Conservation (phyloP, 352 stramenopile genomes). For the Phytophthora hibernalis region DNA sequence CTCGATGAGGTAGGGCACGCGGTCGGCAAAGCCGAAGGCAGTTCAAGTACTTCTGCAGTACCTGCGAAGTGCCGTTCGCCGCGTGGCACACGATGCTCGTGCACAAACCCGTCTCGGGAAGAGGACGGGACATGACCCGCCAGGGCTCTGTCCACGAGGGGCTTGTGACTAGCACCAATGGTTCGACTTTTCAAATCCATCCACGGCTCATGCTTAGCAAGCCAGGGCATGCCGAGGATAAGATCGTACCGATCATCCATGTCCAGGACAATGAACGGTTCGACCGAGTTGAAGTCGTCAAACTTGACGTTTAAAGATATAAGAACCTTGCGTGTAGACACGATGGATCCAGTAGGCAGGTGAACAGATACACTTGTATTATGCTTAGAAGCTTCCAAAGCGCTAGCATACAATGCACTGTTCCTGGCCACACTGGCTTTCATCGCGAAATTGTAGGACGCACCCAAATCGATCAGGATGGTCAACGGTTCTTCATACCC, state of each 20-base stretch:
- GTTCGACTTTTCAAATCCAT: no score
- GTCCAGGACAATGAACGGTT: neutral
- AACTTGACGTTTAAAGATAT: neutral
- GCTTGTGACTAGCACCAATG: neutral
- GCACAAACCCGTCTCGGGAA: neutral
- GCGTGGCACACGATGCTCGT: neutral
- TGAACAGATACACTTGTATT: slow-evolving; percentile 3
- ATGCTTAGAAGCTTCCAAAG: slow-evolving; percentile 3
- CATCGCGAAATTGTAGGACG: neutral
- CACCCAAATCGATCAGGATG: slow-evolving; percentile 1
- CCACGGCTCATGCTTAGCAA: no score
- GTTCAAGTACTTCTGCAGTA: neutral
- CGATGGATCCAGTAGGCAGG: neutral
- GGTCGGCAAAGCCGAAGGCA: no score
- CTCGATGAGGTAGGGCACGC: no score
- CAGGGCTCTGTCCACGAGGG: neutral
- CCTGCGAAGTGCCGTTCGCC: neutral
- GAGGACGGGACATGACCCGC: neutral
- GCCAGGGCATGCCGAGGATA: no score
- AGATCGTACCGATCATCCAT: neutral
- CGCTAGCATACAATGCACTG: neutral
- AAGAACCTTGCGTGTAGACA: neutral
- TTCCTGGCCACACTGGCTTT: neutral
- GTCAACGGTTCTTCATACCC: slow-evolving; percentile 3
- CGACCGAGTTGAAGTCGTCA: neutral